Evolutionary conservation across 2,329 filamentous ascomycete genomes (phyloP), one percentile per base, ranked within the genome.

Genomic region (Leptosphaerulina australis): DNA sequence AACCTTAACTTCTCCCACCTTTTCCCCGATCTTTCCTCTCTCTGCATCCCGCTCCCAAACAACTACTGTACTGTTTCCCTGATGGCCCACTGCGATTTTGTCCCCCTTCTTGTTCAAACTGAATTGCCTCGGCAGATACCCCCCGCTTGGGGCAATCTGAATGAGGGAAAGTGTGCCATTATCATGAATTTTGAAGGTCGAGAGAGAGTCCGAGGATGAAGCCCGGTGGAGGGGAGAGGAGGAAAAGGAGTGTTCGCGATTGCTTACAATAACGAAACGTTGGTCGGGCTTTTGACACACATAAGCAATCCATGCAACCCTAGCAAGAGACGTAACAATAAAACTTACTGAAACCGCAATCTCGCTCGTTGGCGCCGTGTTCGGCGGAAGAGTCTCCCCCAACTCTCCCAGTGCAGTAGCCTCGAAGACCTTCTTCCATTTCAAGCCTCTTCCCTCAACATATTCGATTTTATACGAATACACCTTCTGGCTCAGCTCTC

Each of bases 121-220:
- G 67, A 89, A 87, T 18, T 88, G 85, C 17, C 88, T 79, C 0
- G 88, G 88, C 44, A 78, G 79, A 12, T 75, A 70, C 2, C 88
- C 88, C 37, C 85, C 85, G 1, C 84, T 81, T 0, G 86, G 77
- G 12, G 79, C 79, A 21, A 83, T 75, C 61, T 87, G 81, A 2
- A 82, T 64, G 39, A 82, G 77, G 0, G 62, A 71, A 25, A 90
- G 76, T 0, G 69, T 73, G 3, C 85, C 87, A 12, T 79, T 80
- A 14, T 50, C 18, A 1, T 49, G 38, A 14, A 57, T 44, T 0
- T 28, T 35, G 35, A 59, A 59, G 51, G 77, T 82, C 53, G 87
- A 79, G 36, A 91, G 72, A 0, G 86, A 81, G 67, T 89, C 86
- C n/a, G n/a, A n/a, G n/a, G n/a, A n/a, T n/a, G n/a, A n/a, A n/a